A percentile compares a stretch with the other conserved stretches of the same genome.
phyloP scores from a whole-genome alignment of 768 basidiomycete genomes.

The Podaxis pistillaris region DNA sequence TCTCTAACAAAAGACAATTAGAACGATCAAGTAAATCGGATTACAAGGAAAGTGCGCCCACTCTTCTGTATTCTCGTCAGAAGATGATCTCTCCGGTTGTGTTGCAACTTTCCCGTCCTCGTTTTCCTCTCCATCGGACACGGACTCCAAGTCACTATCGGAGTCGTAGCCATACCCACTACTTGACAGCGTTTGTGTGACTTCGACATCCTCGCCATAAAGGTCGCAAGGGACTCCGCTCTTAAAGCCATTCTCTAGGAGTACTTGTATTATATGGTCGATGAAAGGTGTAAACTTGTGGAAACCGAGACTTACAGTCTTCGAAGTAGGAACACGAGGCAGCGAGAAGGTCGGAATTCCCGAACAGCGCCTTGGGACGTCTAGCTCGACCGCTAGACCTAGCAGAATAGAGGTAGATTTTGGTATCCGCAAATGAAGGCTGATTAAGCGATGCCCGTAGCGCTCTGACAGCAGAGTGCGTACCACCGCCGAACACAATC shows the following conservation, averaged over 20 bases:
- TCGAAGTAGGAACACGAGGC: neutral
- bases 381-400: neutral
- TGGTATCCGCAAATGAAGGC: slow-evolving; percentile 4
- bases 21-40: neutral
- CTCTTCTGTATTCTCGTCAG: neutral
- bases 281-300: neutral
- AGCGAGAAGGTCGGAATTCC: slow-evolving; percentile 1
- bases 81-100: neutral
- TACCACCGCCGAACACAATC: neutral
- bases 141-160: slow-evolving; percentile 11
- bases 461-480: neutral
- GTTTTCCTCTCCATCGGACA: neutral
- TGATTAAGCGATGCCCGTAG: neutral
- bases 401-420: slow-evolving; percentile 13
- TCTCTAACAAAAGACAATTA: neutral
- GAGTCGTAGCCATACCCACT: slow-evolving; percentile 3
- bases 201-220: neutral
- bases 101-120: neutral
- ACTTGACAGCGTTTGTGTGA: neutral
- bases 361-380: neutral
- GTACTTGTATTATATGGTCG: neutral
- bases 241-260: neutral
- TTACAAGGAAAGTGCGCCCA: neutral
- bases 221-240: neutral
- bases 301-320: neutral